Base-by-base conservation (phyloP, 805 yeast genomes). In the Barnettozyma vustinii region DNA sequence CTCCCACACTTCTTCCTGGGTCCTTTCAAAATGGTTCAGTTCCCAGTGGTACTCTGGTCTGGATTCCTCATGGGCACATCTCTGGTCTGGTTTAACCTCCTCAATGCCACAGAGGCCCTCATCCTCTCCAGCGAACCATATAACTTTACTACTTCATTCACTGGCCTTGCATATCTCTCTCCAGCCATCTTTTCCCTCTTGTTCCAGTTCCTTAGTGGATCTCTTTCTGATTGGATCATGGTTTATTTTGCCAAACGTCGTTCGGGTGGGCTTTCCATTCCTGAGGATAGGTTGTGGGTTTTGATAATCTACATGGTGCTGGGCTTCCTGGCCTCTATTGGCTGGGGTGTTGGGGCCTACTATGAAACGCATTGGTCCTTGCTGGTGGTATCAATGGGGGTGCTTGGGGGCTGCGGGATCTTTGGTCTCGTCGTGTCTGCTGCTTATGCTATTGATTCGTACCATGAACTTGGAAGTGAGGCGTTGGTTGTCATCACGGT, bases 331-430 rank as follows among this genome's bases (percentile, higher is more conserved):
- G 79, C 84, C 0, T 65, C 79, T 49, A 72, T 81, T 51, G 66
- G 83, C 13, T 80, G 83, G 74, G 88, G 88, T 42, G 74, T 81
- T 39, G 87, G 85, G 8, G 82, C 86, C 0, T 73, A 74, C 43
- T 72, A 74, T 45, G 71, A 68, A 5, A 66, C 74, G 23, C 76
- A 75, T 45, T 82, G 87, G 85, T 68, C 77, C 45, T 77, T 79
- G 3, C 67, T 76, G 5, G 72, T 76, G 32, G 67, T 74, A 46
- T 84, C 83, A 1, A 68, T 77, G 54, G 87, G 84, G 1, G 58
- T 79, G 37, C 66, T 79, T 40, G 83, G 80, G 10, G 83, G 84
- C 7, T 63, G 72, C 35, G 71, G 78, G 52, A 65, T 77, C 49
- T 76, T 80, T 44, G 82, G 83, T 9, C 69, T 80, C 45, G 76